Percentiles rank a stretch among this genome's conserved stretches.
Evolutionary conservation across 2,329 filamentous ascomycete species (phyloP).

Genomic region (Fusarium denticulatum): DNA sequence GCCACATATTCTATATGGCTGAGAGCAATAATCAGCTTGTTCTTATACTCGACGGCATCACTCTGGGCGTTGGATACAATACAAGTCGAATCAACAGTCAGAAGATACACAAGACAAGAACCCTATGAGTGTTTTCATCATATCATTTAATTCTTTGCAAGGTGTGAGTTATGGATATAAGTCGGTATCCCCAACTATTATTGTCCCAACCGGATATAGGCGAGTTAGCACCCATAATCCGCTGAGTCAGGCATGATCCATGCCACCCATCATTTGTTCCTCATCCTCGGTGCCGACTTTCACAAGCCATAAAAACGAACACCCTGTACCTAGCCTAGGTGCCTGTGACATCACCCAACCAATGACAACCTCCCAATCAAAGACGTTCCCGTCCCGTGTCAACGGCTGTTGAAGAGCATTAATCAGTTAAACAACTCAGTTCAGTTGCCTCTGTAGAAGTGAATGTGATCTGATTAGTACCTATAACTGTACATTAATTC

Average conservation of each 20-base stretch:
- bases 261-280: background rate
- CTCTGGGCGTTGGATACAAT: background rate
- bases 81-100: background rate
- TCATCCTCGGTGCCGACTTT: constrained; percentile 34
- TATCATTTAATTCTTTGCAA: background rate
- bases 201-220: background rate
- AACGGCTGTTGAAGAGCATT: constrained; percentile 3
- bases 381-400: constrained; percentile 29
- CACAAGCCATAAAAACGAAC: constrained; percentile 38
- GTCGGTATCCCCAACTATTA: background rate
- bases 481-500: constrained; percentile 14
- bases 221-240: background rate
- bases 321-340: constrained; percentile 6
- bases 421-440: background rate
- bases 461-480: constrained; percentile 2
- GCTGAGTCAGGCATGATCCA: background rate
- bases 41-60: background rate
- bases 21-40: background rate
- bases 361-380: constrained; percentile 32
- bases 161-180: background rate
- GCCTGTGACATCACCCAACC: constrained; percentile 35
- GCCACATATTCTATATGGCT: background rate
- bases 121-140: background rate
- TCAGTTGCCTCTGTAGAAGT: background rate
- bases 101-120: background rate